phyloP scores from a whole-genome alignment of 768 basidiomycete genomes.

The Tulasnella calospora region DNA sequence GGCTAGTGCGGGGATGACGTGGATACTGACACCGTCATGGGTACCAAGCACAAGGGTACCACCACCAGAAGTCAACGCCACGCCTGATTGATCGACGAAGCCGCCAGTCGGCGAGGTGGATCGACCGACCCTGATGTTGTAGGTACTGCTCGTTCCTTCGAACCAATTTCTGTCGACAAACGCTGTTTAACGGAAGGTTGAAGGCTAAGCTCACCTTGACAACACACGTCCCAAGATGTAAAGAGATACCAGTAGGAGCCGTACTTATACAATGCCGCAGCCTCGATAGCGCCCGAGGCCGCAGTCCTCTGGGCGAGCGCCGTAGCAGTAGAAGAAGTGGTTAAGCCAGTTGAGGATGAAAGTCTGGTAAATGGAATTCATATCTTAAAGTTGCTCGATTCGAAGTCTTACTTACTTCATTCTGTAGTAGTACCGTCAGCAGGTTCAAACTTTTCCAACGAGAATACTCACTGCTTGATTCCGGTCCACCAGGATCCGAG shows the following conservation, averaged over 20 bases:
- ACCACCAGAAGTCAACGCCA: conserved; percentile 46
- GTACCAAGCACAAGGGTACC: conserved; percentile 40
- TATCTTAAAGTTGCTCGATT: neutral
- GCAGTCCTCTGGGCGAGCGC: conserved; percentile 47
- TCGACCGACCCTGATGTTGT: conserved; percentile 57
- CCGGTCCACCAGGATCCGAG: conserved; percentile 56
- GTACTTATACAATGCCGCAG: conserved; percentile 44
- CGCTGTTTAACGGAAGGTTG: neutral
- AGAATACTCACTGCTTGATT: conserved; percentile 41
- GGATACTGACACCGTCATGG: conserved; percentile 2
- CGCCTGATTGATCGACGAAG: conserved; percentile 48
- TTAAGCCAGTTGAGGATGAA: conserved; percentile 43
- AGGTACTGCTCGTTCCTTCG: conserved; percentile 43
- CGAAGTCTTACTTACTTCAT: neutral
- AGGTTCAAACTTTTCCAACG: neutral
- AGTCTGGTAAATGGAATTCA: conserved; percentile 32
- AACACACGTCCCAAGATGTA: conserved; percentile 53
- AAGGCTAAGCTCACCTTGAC: conserved; percentile 38
- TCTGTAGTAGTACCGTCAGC: neutral
- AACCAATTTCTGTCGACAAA: neutral
- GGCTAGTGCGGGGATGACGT: no score
- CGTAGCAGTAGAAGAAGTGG: conserved; percentile 40
- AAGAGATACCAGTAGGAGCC: conserved; percentile 53
- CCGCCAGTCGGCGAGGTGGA: conserved; percentile 43
- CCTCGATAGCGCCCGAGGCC: conserved; percentile 48